Evolutionary conservation across 495 filamentous ascomycete species (phyloP).

Genomic region (Neurospora cerealis): DNA sequence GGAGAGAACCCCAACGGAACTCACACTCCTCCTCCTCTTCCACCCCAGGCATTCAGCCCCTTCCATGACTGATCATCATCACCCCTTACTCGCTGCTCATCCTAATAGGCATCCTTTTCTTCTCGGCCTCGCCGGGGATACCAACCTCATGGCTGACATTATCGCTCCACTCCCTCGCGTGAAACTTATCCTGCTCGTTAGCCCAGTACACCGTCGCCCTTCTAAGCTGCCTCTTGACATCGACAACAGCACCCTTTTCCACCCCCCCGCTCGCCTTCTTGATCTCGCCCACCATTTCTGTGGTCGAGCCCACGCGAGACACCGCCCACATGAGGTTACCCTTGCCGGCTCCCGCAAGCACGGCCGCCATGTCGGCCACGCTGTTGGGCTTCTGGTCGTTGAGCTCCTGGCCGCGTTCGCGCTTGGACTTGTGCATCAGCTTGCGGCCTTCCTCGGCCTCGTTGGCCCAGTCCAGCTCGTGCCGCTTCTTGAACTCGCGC

Average conservation of each 20-base stretch:
- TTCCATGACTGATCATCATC: neutral
- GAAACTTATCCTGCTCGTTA: constrained; percentile 53
- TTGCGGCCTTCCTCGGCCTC: constrained; percentile 28
- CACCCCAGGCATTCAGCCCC: neutral
- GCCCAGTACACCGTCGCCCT: constrained; percentile 54
- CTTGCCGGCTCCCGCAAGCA: constrained; percentile 46
- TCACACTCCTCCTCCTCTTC: neutral
- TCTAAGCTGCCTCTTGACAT: constrained; percentile 20
- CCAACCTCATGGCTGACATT: constrained; percentile 50
- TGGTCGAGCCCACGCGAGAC: constrained; percentile 19
- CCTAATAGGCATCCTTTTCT: neutral
- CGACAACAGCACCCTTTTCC: constrained; percentile 9
- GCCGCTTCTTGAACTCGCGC: constrained; percentile 67
- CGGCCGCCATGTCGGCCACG: constrained; percentile 76
- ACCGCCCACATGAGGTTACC: constrained; percentile 36
- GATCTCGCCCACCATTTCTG: constrained; percentile 20
- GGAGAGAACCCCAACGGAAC: neutral
- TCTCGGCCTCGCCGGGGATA: constrained; percentile 27
- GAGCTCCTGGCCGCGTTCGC: constrained; percentile 50
- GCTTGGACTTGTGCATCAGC: constrained; percentile 34
- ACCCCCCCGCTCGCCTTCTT: constrained; percentile 12
- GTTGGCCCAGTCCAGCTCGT: constrained; percentile 53
- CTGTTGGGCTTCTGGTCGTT: constrained; percentile 87
- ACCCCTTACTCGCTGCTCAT: neutral
- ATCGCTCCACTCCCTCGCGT: constrained; percentile 56